phyloP scores from a whole-genome alignment of 2,329 filamentous ascomycete species.

The Aplosporella prunicola region DNA sequence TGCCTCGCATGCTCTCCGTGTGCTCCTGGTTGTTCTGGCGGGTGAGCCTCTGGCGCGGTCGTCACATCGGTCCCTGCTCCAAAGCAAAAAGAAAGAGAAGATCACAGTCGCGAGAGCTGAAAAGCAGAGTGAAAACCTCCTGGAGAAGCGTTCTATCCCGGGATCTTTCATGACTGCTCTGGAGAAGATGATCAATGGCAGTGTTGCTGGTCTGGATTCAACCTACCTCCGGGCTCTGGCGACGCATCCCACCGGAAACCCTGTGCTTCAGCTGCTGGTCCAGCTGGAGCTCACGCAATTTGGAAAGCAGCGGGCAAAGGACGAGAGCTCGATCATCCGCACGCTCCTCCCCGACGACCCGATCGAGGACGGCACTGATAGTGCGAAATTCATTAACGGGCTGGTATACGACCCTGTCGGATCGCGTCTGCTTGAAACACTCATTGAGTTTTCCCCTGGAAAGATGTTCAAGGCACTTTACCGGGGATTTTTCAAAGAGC shows the following conservation, averaged over 20 bases:
- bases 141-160: slow-evolving; percentile 52
- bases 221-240: slow-evolving; percentile 76
- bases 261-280: slow-evolving; percentile 80
- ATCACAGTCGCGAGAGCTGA: slow-evolving; percentile 46
- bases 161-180: slow-evolving; percentile 67
- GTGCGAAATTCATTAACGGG: slow-evolving; percentile 71
- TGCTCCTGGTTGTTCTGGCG: slow-evolving; percentile 75
- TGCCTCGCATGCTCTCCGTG: slow-evolving; percentile 81
- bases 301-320: slow-evolving; percentile 55
- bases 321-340: slow-evolving; percentile 60
- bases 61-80: slow-evolving; percentile 57
- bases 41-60: slow-evolving; percentile 65
- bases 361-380: slow-evolving; percentile 61
- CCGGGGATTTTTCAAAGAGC: slow-evolving; percentile 65
- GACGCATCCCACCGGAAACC: slow-evolving; percentile 83
- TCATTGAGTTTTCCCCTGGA: slow-evolving; percentile 70
- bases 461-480: slow-evolving; percentile 88
- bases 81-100: slow-evolving; percentile 88
- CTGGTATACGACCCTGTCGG: slow-evolving; percentile 86
- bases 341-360: slow-evolving; percentile 73
- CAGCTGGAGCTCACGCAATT: slow-evolving; percentile 74
- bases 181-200: slow-evolving; percentile 72
- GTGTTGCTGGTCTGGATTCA: slow-evolving; percentile 64
- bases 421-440: slow-evolving; percentile 78
- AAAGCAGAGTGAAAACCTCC: slow-evolving; percentile 35